phyloP scores from a whole-genome alignment of 75 land plant genomes.

The Sequoia sempervirens region DNA sequence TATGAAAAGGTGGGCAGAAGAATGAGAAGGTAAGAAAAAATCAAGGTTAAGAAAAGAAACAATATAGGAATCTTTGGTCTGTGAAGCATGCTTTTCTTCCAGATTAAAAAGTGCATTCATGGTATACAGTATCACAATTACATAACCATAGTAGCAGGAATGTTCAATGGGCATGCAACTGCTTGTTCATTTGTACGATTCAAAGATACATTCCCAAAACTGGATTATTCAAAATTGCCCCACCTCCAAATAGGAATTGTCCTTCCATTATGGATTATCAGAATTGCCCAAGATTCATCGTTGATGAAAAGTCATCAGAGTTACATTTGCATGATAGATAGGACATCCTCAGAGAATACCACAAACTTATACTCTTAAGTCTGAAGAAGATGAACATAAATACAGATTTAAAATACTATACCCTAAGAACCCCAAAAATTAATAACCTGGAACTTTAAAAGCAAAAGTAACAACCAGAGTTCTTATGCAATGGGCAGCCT shows the following conservation, averaged over 20 bases:
- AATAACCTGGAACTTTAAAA: not conserved
- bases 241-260: not conserved
- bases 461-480: not conserved
- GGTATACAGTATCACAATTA: constrained; percentile 1
- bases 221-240: not conserved
- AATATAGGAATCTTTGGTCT: not conserved
- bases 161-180: not conserved
- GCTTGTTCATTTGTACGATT: not conserved
- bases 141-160: not conserved
- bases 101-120: not conserved
- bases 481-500: not conserved
- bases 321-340: not conserved
- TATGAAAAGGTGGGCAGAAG: not conserved
- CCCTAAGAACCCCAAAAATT: not conserved
- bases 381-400: not conserved
- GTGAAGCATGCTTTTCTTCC: not conserved
- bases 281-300: not conserved
- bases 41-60: not conserved
- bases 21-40: not conserved
- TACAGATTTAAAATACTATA: not conserved
- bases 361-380: not conserved
- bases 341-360: not conserved
- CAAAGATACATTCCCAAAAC: not conserved
- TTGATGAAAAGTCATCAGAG: not conserved
- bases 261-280: not conserved